Evolutionary conservation across 306 rosid genomes (phyloP), one percentile per base, ranked within the genome.

Genomic region (Pyrus communis): DNA sequence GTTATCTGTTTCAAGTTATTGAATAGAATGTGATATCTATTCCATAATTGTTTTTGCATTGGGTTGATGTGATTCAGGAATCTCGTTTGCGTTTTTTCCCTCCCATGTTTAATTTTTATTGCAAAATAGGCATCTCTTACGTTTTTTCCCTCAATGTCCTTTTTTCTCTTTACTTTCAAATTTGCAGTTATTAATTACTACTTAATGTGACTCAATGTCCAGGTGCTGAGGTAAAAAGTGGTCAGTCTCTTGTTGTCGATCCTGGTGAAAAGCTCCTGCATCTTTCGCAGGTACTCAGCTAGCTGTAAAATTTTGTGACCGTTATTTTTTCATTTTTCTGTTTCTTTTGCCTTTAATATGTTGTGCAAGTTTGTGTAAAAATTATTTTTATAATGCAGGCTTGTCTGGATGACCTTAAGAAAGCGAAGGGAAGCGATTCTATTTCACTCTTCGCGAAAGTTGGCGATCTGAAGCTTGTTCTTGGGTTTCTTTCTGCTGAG

Each of bases 401-500:
- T 40, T 85, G 87, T 66, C 75, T 91, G 25, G 91, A 88, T 27
- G 91, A 83, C 74, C 78, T 77, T 78, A 88, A 69, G 77, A 86
- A 83, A 86, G 89, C 77, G 51, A 86, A 78, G 80, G 87, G 86
- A 73, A 73, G 70, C 64, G 93, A 86, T 80, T 78, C 84, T n/a
- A 86, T 89, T 33, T 65, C 73, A 42, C 67, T 89, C 54, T 86
- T 75, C 79, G 90, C 81, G 52, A 89, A 89, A 73, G 68, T 74
- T 42, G 87, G 58, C 49, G 69, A 81, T 74, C 82, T 85, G 80
- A 92, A 85, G 82, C 87, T 86, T 83, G 88, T 57, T 68, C 58
- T 92, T 70, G 96, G 91, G 70, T 84, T 76, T 31, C 91, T 89
- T 51, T 87, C 95, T 71, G 51, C 78, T 23, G 89, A 84, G 7